Evolutionary conservation across 1,139 yeast genomes (phyloP).

Genomic region (Suhomyces bokatorum): DNA sequence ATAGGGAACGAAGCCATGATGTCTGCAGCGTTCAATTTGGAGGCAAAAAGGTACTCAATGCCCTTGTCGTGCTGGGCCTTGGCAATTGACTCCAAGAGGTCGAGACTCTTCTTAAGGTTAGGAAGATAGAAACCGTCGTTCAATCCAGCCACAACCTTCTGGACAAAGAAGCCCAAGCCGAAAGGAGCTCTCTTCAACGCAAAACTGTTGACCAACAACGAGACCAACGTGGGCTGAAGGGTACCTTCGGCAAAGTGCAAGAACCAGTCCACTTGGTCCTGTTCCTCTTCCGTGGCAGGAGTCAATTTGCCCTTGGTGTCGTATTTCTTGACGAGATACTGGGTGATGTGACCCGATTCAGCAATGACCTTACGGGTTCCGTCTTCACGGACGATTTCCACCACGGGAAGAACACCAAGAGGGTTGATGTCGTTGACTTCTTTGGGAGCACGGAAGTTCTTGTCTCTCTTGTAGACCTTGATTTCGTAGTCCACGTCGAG

Average conservation of each 20-base stretch:
- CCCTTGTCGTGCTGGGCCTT: conserved; percentile 27
- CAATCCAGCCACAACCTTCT: conserved; percentile 25
- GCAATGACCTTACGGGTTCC: conserved; percentile 26
- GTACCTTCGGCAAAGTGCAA: conserved; percentile 44
- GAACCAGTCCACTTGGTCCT: conserved; percentile 35
- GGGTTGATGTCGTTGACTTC: conserved; percentile 39
- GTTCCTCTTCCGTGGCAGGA: conserved; percentile 27
- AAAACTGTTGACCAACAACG: conserved; percentile 28
- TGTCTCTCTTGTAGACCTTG: conserved; percentile 31
- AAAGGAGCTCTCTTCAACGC: conserved; percentile 36
- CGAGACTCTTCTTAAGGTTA: conserved; percentile 27
- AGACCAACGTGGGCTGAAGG: conserved; percentile 36
- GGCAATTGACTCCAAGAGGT: conserved; percentile 33
- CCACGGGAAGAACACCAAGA: conserved; percentile 43
- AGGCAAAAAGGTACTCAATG: conserved; percentile 37
- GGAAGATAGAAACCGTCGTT: conserved; percentile 29
- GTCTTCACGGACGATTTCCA: conserved; percentile 33
- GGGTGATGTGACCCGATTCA: conserved; percentile 41
- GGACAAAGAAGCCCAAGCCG: conserved; percentile 27
- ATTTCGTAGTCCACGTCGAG: conserved; percentile 37
- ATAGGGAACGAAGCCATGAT: conserved; percentile 41
- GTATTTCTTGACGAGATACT: conserved; percentile 32
- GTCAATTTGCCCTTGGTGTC: conserved; percentile 29
- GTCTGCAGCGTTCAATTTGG: conserved; percentile 41
- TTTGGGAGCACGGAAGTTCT: conserved; percentile 36